Evolutionary conservation across 805 yeast genomes (phyloP).

Genomic region (Wickerhamomyces alni): DNA sequence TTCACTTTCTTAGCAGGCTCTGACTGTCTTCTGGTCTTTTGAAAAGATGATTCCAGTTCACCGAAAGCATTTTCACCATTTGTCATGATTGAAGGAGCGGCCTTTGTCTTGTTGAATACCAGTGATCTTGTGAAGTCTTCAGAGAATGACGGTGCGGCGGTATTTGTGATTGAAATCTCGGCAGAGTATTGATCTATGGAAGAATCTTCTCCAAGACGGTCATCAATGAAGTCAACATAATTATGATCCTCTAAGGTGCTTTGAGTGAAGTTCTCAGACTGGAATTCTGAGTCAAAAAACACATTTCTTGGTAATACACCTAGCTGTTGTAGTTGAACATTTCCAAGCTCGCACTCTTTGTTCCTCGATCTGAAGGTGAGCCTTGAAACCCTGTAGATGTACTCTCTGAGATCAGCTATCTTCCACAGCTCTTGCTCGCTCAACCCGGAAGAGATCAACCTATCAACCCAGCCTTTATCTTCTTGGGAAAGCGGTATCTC

Average conservation of each 20-base stretch:
- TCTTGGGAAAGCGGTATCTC: conserved; percentile 54
- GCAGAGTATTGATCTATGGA: not conserved
- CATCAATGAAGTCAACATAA: conserved; percentile 4
- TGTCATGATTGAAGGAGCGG: conserved; percentile 33
- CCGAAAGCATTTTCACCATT: conserved; percentile 38
- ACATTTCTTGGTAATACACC: conserved; percentile 44
- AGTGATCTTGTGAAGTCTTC: conserved; percentile 26
- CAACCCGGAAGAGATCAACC: conserved; percentile 68
- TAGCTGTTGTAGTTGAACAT: conserved; percentile 24
- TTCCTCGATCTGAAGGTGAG: conserved; percentile 28
- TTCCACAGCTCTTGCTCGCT: conserved; percentile 78
- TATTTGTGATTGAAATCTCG: not conserved
- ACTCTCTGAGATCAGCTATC: conserved; percentile 61
- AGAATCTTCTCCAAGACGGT: conserved; percentile 2
- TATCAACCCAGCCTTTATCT: conserved; percentile 69
- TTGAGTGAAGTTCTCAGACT: conserved; percentile 1
- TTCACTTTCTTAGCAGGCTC: conserved; percentile 8
- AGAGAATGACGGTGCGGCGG: conserved; percentile 3
- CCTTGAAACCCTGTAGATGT: conserved; percentile 54
- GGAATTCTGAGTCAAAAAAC: conserved; percentile 37
- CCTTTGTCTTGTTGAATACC: conserved; percentile 28
- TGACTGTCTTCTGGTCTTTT: conserved; percentile 9
- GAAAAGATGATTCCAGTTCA: conserved; percentile 31
- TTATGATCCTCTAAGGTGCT: not conserved
- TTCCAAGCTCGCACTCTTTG: conserved; percentile 10